Evolutionary conservation across 208 protist species (phyloP), one percentile per base, ranked within the genome.

Genomic region (Leishmania mexicana): DNA sequence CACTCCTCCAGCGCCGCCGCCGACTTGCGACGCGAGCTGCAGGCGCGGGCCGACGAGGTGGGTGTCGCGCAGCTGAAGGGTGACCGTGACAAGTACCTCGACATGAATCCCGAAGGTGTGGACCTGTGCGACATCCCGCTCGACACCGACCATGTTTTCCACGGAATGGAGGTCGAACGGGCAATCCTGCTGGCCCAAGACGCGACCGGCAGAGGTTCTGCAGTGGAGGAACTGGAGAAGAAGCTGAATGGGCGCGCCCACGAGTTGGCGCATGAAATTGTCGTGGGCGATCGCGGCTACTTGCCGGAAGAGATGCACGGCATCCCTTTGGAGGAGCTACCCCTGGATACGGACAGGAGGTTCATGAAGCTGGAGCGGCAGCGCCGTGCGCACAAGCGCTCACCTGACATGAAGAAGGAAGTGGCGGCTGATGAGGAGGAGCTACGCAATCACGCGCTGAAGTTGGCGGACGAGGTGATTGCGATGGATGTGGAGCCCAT

Each of bases 381-480:
- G 68, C 85, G 89, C 31, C 85, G 92, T 45, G 85, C 80, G 40
- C 87, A 95, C 74, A 86, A 87, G 87, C 90, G 91, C 6, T 68
- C 67, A 45, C 53, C 76, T 1, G 54, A 85, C 72, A 83, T 85
- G 80, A 80, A 75, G 38, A 87, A 94, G 58, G 88, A 88, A 73
- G 88, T 92, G 73, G 67, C 70, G 47, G 76, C 83, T 3, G 87
- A 91, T 70, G 84, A 92, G 84, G 92, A 93, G 67, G 75, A 89
- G 51, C 75, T 93, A 42, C 78, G 78, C 13, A 80, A 85, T 58
- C 84, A 88, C 21, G 90, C 88, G 5, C 74, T 74, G 24, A 89
- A 95, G 87, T 85, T 97, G 24, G 94, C 92, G 28, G 62, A 87
- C 28, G 92, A 95, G 75, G 83, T 92, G 3, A 83, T 95, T 8